phyloP scores from a whole-genome alignment of 2,329 filamentous ascomycete genomes.

The Aurifilum marmelostoma region DNA sequence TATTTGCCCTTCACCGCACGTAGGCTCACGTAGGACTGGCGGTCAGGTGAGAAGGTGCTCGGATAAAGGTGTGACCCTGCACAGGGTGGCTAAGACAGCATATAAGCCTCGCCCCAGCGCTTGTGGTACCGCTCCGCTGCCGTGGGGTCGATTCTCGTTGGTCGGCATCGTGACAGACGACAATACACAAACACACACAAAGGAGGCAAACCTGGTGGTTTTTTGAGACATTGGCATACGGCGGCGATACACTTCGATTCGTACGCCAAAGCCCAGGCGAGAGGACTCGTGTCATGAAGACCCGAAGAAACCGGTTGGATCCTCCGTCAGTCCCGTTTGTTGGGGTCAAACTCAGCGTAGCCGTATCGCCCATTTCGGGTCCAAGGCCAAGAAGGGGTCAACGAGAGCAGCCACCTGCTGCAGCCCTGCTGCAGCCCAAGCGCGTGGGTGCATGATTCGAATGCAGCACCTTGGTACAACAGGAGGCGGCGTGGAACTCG shows the following conservation, averaged over 20 bases:
- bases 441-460: not conserved
- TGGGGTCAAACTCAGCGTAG: not conserved
- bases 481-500: not conserved
- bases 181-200: not conserved
- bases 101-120: not conserved
- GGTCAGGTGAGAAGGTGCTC: slow-evolving; percentile 12
- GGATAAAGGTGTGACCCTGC: not conserved
- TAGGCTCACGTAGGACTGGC: slow-evolving; percentile 22
- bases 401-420: not conserved
- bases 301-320: not conserved
- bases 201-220: not conserved
- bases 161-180: not conserved
- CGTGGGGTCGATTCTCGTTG: not conserved
- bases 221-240: slow-evolving; percentile 17
- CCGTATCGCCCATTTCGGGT: not conserved
- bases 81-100: not conserved
- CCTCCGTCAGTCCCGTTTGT: not conserved
- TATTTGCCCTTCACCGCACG: not conserved
- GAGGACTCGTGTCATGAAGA: not conserved
- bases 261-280: not conserved
- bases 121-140: not conserved
- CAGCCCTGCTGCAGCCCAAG: not conserved
- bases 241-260: slow-evolving; percentile 14
- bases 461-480: not conserved
- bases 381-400: not conserved